phyloP scores from a whole-genome alignment of 192 early-diverging fungal genomes.

The Umbelopsis sp. region DNA sequence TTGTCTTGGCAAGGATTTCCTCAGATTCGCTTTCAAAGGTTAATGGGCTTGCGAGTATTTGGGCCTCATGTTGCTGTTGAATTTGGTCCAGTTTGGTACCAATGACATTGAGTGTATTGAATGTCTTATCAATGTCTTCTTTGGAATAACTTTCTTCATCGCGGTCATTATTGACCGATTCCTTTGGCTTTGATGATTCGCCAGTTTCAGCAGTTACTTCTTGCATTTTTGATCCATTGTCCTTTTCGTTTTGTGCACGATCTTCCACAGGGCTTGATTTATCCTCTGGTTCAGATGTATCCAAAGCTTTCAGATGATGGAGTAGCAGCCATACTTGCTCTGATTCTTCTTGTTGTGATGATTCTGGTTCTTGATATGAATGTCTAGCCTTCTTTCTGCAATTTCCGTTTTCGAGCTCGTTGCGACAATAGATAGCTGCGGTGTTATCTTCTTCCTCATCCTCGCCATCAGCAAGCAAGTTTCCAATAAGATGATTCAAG shows the following conservation, averaged over 20 bases:
- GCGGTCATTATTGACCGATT: not conserved
- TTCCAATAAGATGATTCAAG: not conserved
- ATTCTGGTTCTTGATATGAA: not conserved
- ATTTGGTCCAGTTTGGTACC: slow-evolving; percentile 15
- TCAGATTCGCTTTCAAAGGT: slow-evolving; percentile 16
- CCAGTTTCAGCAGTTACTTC: not conserved
- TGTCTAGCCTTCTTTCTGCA: slow-evolving; percentile 9
- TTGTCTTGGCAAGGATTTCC: not conserved
- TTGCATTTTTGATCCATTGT: not conserved
- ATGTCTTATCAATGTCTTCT: not conserved
- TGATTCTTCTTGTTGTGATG: not conserved
- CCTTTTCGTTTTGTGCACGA: not conserved
- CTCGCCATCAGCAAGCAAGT: not conserved
- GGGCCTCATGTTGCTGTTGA: not conserved
- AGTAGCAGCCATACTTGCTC: slow-evolving; percentile 4
- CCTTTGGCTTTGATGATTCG: not conserved
- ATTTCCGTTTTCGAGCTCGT: not conserved
- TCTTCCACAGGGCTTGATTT: not conserved
- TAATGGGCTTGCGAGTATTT: not conserved
- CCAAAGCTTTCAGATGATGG: not conserved
- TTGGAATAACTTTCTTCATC: not conserved
- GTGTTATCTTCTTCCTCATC: not conserved
- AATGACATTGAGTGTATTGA: not conserved
- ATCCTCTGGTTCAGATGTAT: not conserved
- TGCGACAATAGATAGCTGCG: not conserved